Evolutionary conservation across 495 filamentous ascomycete species (phyloP), one percentile per base, ranked within the genome.

Genomic region (Trichocladium antarcticum): DNA sequence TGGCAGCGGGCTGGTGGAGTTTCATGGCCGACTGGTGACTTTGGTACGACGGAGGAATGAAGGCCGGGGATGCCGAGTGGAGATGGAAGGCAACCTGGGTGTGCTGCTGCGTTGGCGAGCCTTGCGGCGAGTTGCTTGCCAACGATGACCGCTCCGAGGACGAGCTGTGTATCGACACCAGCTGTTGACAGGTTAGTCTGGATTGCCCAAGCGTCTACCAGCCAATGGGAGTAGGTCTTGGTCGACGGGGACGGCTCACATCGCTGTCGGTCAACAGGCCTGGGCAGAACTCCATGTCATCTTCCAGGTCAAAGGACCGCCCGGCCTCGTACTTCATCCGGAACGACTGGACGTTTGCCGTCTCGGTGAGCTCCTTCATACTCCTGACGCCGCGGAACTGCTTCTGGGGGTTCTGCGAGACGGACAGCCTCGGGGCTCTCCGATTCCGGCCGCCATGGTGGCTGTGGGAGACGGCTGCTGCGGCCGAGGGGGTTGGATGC

Each of bases 241-340:
- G 29, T 11, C 28, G 11, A 21, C 34, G 44, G 39, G 49, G 53
- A 34, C 31, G 56, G 85, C 89, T 77, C 81, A 95, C 90, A 79
- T 98, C 92, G 68, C 82, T 89, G 65, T 97, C 89, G 20, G 89
- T 95, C 72, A 96, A 74, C 55, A 98, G 77, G 57, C 82, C 80
- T 3, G 92, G 92, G 64, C 92, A 96, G 68, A 98, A 98, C 64
- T 95, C 84, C 69, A 96, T 73, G 65, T 98, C 92, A 62, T 98
- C 92, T 57, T 96, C 90, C 56, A 99, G 73, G 57, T 99, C 92
- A 62, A 99, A 99, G 19, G 89, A 95, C 46, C 88, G 82, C 37
- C 84, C 87, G 55, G 89, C 85, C 65, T 97, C 89, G 63, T 93
- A 94, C 61, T 84, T 78, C 35, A 79, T 76, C 49, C 89, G 84